Conservation (phyloP, 2,329 filamentous ascomycete genomes). For the Botrytis medusae region DNA sequence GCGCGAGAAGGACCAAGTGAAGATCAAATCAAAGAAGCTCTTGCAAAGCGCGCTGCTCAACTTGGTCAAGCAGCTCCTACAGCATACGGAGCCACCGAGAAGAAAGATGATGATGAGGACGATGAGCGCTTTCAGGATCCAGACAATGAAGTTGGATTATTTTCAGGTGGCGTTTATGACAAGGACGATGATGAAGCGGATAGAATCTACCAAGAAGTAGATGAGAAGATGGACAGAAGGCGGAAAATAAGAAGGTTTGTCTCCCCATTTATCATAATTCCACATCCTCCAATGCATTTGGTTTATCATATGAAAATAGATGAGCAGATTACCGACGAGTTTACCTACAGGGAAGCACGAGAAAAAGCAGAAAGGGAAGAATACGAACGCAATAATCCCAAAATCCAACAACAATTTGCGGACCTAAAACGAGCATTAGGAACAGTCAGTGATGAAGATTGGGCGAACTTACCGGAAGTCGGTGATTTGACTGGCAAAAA, state of each 20-base stretch:
- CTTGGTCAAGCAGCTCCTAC: conserved; percentile 71
- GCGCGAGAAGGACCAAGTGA: conserved; percentile 93
- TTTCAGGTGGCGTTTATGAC: conserved; percentile 93
- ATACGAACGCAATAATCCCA: conserved; percentile 95
- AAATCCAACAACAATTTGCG: conserved; percentile 96
- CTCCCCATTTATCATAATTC: conserved; percentile 32
- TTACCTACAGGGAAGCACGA: conserved; percentile 80
- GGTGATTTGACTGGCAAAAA: conserved; percentile 96
- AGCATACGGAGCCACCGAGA: conserved; percentile 62
- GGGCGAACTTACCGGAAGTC: conserved; percentile 92
- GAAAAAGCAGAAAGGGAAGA: conserved; percentile 89
- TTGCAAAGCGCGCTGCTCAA: conserved; percentile 87
- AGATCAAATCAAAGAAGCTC: conserved; percentile 96
- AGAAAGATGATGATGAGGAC: conserved; percentile 65
- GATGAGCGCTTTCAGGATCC: conserved; percentile 90
- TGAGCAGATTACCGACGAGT: conserved; percentile 77
- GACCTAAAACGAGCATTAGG: conserved; percentile 89
- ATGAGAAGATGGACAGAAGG: conserved; percentile 94
- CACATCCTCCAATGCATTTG: conserved; percentile 47
- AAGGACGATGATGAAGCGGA: conserved; percentile 98
- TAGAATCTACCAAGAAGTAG: conserved; percentile 90
- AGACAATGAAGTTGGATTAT: conserved; percentile 94
- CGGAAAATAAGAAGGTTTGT: conserved; percentile 85
- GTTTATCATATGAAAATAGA: conserved; percentile 67
- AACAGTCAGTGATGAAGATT: conserved; percentile 90